Conservation (phyloP, 2,329 filamentous ascomycete species). For the Claviceps digitariae region DNA sequence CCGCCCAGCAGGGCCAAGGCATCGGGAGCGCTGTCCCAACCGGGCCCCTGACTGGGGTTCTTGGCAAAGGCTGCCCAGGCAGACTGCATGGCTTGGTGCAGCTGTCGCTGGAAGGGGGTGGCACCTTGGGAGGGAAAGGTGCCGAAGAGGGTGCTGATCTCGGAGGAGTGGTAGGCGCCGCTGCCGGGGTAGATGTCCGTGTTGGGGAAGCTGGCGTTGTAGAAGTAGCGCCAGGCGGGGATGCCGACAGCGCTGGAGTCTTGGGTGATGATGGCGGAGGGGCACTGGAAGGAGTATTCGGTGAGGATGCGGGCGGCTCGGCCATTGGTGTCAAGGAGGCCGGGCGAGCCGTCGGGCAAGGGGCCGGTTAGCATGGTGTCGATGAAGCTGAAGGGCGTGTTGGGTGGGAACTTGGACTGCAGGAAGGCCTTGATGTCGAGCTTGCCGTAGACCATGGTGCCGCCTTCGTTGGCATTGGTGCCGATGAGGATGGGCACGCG, state of each 20-base stretch:
- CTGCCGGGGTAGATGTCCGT: constrained; percentile 22
- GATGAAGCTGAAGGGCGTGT: background rate
- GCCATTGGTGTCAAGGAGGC: constrained; percentile 9
- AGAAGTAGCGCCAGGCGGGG: constrained; percentile 30
- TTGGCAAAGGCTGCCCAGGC: constrained; percentile 18
- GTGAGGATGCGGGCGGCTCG: constrained; percentile 10
- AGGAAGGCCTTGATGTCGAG: background rate
- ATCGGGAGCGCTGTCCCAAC: constrained; percentile 12
- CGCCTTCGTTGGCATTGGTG: constrained; percentile 12
- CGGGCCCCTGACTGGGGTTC: constrained; percentile 12
- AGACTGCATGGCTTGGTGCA: constrained; percentile 14
- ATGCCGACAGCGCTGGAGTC: constrained; percentile 21
- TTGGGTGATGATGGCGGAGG: constrained; percentile 12
- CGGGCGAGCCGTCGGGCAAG: constrained; percentile 5
- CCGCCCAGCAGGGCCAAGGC: constrained; percentile 13
- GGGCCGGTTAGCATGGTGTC: constrained; percentile 6
- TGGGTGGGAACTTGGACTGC: background rate
- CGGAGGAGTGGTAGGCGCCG: constrained; percentile 31
- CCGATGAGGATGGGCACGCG: constrained; percentile 14
- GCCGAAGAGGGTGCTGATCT: constrained; percentile 31
- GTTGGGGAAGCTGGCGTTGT: constrained; percentile 34
- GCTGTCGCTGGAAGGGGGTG: constrained; percentile 10
- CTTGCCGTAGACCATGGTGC: constrained; percentile 1
- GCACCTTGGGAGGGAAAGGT: constrained; percentile 12
- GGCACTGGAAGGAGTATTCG: constrained; percentile 12